Conservation (phyloP, 2,329 filamentous ascomycete species). For the Nannizzia gypsea region DNA sequence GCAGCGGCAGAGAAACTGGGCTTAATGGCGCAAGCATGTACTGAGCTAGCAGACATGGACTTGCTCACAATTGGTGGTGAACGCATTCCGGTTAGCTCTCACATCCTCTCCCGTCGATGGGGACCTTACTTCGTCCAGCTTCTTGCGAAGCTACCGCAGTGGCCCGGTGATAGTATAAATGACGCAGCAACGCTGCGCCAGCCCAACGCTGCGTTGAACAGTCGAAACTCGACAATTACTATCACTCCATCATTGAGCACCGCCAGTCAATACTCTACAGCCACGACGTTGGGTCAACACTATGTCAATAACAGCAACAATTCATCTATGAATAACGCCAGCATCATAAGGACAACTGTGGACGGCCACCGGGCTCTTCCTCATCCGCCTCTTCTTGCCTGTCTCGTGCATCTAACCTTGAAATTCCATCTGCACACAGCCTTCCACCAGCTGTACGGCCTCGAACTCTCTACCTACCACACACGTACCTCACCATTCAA, state of each 20-base stretch:
- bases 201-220: slow-evolving; percentile 41
- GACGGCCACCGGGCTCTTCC: background rate
- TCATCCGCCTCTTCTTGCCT: background rate
- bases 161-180: slow-evolving; percentile 53
- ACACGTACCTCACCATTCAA: slow-evolving; percentile 80
- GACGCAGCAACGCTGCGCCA: slow-evolving; percentile 67
- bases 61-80: slow-evolving; percentile 85
- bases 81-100: slow-evolving; percentile 84
- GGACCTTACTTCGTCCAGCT: slow-evolving; percentile 92
- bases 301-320: slow-evolving; percentile 14
- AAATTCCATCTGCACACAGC: slow-evolving; percentile 42
- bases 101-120: slow-evolving; percentile 78
- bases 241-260: slow-evolving; percentile 53
- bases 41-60: slow-evolving; percentile 94
- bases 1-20: slow-evolving; percentile 75
- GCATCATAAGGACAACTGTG: background rate
- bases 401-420: slow-evolving; percentile 28
- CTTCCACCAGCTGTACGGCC: slow-evolving; percentile 55
- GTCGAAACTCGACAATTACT: slow-evolving; percentile 71
- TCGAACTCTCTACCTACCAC: slow-evolving; percentile 80
- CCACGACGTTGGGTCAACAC: slow-evolving; percentile 30
- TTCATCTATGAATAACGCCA: slow-evolving; percentile 12
- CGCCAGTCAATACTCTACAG: slow-evolving; percentile 32
- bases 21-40: slow-evolving; percentile 61
- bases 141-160: slow-evolving; percentile 65